phyloP scores from a whole-genome alignment of 2,329 filamentous ascomycete species.

The Xylariaceae sp. region DNA sequence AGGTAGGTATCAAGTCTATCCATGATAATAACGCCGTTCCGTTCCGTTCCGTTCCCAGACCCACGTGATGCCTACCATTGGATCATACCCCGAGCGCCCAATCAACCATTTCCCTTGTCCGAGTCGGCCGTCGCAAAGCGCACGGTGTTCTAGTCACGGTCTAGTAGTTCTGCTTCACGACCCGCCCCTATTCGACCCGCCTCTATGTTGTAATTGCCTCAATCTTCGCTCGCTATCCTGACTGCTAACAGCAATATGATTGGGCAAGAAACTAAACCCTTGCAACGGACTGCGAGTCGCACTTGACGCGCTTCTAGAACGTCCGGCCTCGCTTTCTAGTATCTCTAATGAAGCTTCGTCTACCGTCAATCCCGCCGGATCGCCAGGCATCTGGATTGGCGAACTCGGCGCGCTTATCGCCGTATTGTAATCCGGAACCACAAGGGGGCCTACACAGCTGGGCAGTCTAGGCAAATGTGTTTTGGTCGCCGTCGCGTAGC shows the following conservation, averaged over 20 bases:
- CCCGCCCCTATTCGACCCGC: constrained; percentile 14
- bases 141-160: background rate
- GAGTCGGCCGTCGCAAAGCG: no score
- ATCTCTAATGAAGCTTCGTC: constrained; percentile 20
- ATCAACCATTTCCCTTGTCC: background rate
- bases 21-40: background rate
- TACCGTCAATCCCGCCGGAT: constrained; percentile 31
- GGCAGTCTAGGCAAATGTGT: constrained; percentile 53
- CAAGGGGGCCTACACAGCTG: constrained; percentile 44
- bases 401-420: constrained; percentile 53
- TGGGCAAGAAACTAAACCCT: constrained; percentile 29
- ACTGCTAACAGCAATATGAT: constrained; percentile 25
- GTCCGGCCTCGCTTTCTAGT: background rate
- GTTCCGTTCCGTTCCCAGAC: background rate
- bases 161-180: background rate
- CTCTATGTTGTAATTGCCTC: constrained; percentile 27
- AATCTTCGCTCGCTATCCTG: constrained; percentile 29
- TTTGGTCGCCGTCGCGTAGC: constrained; percentile 69
- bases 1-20: constrained; percentile 9
- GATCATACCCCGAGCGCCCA: constrained; percentile 8
- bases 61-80: constrained; percentile 2
- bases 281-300: constrained; percentile 22
- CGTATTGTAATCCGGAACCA: constrained; percentile 64
- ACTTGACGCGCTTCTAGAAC: constrained; percentile 26
- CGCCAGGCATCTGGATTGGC: constrained; percentile 37